phyloP scores from a whole-genome alignment of 768 basidiomycete species.

The Psilocybe cubensis region DNA sequence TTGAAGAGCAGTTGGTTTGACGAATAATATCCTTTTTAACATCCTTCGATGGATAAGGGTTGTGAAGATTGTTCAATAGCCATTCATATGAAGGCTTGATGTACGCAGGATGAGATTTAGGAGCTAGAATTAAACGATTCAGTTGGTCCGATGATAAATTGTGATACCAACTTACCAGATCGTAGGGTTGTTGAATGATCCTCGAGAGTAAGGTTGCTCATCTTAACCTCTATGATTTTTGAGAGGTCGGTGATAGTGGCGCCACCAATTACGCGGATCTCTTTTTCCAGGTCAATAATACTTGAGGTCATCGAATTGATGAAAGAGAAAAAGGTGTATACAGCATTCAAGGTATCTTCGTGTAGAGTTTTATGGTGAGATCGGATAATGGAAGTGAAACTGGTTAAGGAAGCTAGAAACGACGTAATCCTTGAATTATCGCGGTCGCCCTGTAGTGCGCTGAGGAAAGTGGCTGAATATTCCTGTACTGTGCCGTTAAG shows the following conservation, averaged over 20 bases:
- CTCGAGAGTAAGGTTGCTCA: neutral
- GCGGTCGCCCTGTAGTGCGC: too few species aligned
- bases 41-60: constrained; percentile 51
- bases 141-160: neutral
- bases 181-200: too few species aligned
- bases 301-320: neutral
- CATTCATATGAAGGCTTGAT: constrained; percentile 33
- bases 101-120: constrained; percentile 11
- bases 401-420: too few species aligned
- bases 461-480: too few species aligned
- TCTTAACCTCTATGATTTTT: neutral
- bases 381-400: too few species aligned
- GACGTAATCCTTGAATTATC: too few species aligned
- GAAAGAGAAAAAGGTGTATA: neutral
- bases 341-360: neutral
- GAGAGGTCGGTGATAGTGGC: neutral
- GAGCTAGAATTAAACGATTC: neutral
- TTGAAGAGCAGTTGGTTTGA: constrained; percentile 22
- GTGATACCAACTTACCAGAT: neutral
- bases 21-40: constrained; percentile 31
- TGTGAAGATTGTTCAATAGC: constrained; percentile 48
- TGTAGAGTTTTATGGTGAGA: neutral
- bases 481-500: too few species aligned
- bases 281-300: neutral
- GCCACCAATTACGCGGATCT: neutral